Conservation (phyloP, 2,329 filamentous ascomycete genomes). For the Pseudopithomyces chartarum region DNA sequence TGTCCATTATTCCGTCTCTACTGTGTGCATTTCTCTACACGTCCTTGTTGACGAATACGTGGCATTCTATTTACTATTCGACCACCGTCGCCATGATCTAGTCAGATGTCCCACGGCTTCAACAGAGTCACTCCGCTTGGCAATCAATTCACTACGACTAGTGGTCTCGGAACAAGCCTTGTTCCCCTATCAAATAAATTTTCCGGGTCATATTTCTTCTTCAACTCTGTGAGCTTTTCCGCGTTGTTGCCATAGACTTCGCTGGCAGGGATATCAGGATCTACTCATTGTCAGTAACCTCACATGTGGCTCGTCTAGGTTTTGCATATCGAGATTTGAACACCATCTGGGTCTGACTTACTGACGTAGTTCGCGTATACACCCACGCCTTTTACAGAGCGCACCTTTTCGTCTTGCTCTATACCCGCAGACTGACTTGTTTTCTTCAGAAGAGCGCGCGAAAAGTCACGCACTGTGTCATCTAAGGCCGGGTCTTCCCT, state of each 20-base stretch:
- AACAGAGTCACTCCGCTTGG: no score
- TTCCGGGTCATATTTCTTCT: conserved; percentile 41
- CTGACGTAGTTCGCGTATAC: conserved; percentile 39
- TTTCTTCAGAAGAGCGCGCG: conserved; percentile 30
- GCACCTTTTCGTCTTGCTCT: conserved; percentile 19
- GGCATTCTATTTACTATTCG: no score
- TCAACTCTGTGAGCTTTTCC: conserved; percentile 37
- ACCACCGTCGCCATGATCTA: no score
- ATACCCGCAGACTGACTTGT: conserved; percentile 25
- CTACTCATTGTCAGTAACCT: conserved; percentile 12
- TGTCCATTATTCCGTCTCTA: no score
- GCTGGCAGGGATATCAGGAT: conserved; percentile 29
- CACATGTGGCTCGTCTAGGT: not conserved
- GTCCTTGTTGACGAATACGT: no score
- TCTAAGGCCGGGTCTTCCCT: conserved; percentile 36
- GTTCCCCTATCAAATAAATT: conserved; percentile 39
- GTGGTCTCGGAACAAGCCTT: conserved; percentile 16
- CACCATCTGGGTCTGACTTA: no score
- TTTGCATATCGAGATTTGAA: not conserved
- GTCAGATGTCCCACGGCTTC: no score
- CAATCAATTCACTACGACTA: conserved; percentile 12
- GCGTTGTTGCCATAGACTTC: conserved; percentile 41
- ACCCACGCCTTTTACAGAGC: conserved; percentile 28
- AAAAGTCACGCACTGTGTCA: conserved; percentile 29
- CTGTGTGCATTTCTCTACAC: no score